These are phyloP conservation scores for Thinopyrum elongatum DNA, from an alignment of 176 grass and related monocot species.

Conservation along the genomic window DNA sequence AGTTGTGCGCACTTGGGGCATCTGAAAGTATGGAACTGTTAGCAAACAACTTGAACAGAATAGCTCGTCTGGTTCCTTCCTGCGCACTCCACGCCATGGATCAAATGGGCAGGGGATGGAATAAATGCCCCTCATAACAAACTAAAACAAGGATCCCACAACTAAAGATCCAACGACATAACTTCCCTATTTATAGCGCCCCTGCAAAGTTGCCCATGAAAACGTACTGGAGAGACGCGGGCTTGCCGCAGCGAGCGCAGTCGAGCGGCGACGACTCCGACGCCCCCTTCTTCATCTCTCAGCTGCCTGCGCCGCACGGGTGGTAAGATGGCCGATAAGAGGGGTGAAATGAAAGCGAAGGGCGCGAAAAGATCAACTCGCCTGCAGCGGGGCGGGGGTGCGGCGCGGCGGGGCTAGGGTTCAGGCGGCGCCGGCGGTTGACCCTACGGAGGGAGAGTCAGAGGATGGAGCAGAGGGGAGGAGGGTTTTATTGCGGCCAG, in stretches of 20 bases:
- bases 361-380: neutral
- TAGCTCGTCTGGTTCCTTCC: neutral
- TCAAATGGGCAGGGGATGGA: neutral
- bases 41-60: neutral
- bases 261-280: slow-evolving; percentile 45
- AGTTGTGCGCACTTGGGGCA: slow-evolving; percentile 83
- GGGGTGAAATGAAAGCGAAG: neutral
- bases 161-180: neutral
- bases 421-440: slow-evolving; percentile 27
- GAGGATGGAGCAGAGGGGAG: neutral
- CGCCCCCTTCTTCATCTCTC: slow-evolving; percentile 66
- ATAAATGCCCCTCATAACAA: neutral
- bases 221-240: slow-evolving; percentile 73
- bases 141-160: neutral
- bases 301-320: slow-evolving; percentile 1
- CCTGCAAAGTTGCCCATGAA: neutral
- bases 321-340: neutral
- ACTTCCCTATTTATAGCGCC: neutral
- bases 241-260: slow-evolving; percentile 88
- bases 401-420: slow-evolving; percentile 35
- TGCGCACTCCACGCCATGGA: neutral
- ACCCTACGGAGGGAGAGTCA: neutral
- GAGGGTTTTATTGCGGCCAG: neutral
- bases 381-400: slow-evolving; percentile 1
- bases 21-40: slow-evolving; percentile 43